Conservation (phyloP, 805 yeast species). For the Lipomyces sp. region DNA sequence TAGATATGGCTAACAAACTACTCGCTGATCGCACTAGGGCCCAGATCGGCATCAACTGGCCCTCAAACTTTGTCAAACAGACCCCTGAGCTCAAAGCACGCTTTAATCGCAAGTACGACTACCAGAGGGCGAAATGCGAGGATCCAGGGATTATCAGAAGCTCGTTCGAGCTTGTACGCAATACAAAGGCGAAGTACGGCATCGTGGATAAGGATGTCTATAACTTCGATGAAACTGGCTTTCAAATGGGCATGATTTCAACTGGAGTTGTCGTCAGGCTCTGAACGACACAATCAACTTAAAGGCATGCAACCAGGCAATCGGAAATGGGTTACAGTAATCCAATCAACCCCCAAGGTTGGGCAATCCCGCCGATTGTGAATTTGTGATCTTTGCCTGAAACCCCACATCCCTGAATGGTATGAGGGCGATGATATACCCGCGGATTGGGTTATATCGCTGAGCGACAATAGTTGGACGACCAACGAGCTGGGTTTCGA, state of each 20-base stretch:
- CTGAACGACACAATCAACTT: neutral
- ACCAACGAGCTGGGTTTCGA: constrained; percentile 2
- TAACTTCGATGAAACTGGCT: constrained; percentile 10
- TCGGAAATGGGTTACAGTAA: constrained; percentile 14
- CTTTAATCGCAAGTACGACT: no score
- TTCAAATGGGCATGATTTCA: constrained; percentile 11
- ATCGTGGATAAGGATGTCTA: neutral
- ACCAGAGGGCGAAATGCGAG: neutral
- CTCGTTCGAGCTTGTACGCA: constrained; percentile 10
- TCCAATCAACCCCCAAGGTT: constrained; percentile 2
- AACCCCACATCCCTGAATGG: constrained; percentile 9
- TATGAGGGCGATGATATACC: constrained; percentile 12
- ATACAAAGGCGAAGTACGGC: neutral
- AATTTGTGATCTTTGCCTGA: constrained; percentile 11
- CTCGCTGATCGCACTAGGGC: no score
- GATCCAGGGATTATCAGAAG: neutral
- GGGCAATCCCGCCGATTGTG: constrained; percentile 19
- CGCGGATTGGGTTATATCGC: neutral
- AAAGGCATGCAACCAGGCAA: constrained; percentile 11
- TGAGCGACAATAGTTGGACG: constrained; percentile 18
- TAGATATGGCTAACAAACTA: neutral
- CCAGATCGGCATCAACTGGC: no score
- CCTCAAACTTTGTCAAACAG: no score
- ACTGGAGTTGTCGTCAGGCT: constrained; percentile 4
- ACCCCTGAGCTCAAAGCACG: no score